Conservation (phyloP, 306 rosid species). For the Hippophae rhamnoides region DNA sequence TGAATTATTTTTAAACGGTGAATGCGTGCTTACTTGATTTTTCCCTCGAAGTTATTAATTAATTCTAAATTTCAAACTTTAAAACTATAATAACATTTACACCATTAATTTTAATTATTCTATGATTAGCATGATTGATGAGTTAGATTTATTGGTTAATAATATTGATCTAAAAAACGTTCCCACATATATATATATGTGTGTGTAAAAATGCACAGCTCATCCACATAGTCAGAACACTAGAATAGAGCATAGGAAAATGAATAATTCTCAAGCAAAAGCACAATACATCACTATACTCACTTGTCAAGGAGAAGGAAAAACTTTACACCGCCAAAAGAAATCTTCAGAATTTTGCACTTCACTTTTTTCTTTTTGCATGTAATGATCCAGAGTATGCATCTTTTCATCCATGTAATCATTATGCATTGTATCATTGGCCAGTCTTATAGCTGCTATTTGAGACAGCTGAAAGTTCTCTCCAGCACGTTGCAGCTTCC, state of each 20-base stretch:
- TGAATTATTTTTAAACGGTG: too few relatives aligned
- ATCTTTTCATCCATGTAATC: conserved; percentile 53
- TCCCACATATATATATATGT: too few relatives aligned
- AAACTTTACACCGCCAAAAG: conserved; percentile 61
- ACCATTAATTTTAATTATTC: too few relatives aligned
- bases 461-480: conserved; percentile 79
- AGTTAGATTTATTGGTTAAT: too few relatives aligned
- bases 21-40: too few relatives aligned
- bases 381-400: conserved; percentile 67
- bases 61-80: too few relatives aligned
- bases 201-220: background rate
- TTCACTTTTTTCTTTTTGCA: conserved; percentile 37
- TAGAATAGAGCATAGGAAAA: background rate
- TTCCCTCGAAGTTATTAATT: too few relatives aligned
- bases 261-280: background rate
- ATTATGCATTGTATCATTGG: conserved; percentile 59
- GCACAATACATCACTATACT: background rate
- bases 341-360: conserved; percentile 57
- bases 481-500: conserved; percentile 68
- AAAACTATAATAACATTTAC: too few relatives aligned
- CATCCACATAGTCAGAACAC: background rate
- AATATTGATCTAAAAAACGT: too few relatives aligned
- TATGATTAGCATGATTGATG: too few relatives aligned
- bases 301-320: conserved; percentile 26
- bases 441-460: conserved; percentile 69